Conservation (phyloP, 352 stramenopile species). For the Pythium utonaiense region DNA sequence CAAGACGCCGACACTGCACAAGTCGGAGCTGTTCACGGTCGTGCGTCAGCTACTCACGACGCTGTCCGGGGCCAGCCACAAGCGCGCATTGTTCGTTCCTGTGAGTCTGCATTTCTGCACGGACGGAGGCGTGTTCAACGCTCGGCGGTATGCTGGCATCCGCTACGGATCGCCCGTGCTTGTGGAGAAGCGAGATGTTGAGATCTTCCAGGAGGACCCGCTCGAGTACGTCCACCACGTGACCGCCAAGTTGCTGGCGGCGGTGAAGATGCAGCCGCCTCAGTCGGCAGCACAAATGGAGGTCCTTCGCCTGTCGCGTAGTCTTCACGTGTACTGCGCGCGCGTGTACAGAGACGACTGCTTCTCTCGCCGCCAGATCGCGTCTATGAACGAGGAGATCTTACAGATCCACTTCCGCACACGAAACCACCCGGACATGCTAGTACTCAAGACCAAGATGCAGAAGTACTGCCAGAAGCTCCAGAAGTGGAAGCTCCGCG, state of each 20-base stretch:
- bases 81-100: constrained; percentile 51
- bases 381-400: constrained; percentile 79
- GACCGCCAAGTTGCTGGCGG: constrained; percentile 44
- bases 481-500: constrained; percentile 55
- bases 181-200: constrained; percentile 53
- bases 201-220: constrained; percentile 56
- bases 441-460: constrained; percentile 66
- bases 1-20: constrained; percentile 26
- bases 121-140: constrained; percentile 39
- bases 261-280: constrained; percentile 58
- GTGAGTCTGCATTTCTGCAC: constrained; percentile 66
- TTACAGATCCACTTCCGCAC: constrained; percentile 77
- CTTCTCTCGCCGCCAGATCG: constrained; percentile 66
- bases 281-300: constrained; percentile 59
- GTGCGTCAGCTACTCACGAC: constrained; percentile 48
- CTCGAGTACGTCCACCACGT: constrained; percentile 65
- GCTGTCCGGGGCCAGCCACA: constrained; percentile 34
- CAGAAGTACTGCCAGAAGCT: constrained; percentile 51
- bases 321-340: constrained; percentile 66
- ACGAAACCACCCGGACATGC: constrained; percentile 65
- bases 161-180: constrained; percentile 63
- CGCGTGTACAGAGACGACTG: constrained; percentile 64
- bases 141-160: constrained; percentile 48
- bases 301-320: constrained; percentile 59
- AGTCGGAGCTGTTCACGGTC: constrained; percentile 49